Percentiles rank a stretch among this genome's conserved stretches.
Evolutionary conservation across 257 asterid genomes (phyloP).

Genomic region (Salvia miltiorrhiza): DNA sequence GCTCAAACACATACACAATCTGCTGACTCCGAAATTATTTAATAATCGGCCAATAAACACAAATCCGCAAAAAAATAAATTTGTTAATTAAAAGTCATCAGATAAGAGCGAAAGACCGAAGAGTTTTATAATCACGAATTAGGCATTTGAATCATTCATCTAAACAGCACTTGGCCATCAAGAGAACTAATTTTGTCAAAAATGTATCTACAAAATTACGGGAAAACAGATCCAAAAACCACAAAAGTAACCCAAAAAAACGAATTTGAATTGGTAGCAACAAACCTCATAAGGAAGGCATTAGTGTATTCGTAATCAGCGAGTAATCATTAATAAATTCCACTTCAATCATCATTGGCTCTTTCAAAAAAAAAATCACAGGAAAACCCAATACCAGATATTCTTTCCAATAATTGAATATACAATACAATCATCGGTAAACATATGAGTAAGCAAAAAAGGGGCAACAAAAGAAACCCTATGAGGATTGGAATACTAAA

Average conservation of each 20-base stretch:
- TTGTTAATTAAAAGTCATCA: constrained; percentile 33
- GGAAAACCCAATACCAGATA: background rate
- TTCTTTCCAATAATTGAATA: background rate
- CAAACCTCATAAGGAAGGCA: constrained; percentile 48
- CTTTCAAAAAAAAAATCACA: background rate
- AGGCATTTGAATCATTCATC: constrained; percentile 53
- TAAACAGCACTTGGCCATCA: constrained; percentile 40
- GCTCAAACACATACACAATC: no score
- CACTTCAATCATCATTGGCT: constrained; percentile 29
- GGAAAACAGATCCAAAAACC: background rate
- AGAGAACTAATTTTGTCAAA: no score
- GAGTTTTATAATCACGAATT: no score
- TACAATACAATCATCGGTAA: background rate
- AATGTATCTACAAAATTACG: no score
- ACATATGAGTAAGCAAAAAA: background rate
- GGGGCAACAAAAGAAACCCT: background rate
- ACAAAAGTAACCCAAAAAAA: background rate
- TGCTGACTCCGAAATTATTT: no score
- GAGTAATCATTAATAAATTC: constrained; percentile 5
- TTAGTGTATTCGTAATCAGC: constrained; percentile 34
- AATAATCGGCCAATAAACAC: no score
- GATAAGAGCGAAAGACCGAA: constrained; percentile 60
- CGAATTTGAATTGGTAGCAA: background rate
- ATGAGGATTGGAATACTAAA: background rate
- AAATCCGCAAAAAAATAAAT: no score